Conservation (phyloP, 768 basidiomycete genomes). For the Hebeloma cylindrosporum region DNA sequence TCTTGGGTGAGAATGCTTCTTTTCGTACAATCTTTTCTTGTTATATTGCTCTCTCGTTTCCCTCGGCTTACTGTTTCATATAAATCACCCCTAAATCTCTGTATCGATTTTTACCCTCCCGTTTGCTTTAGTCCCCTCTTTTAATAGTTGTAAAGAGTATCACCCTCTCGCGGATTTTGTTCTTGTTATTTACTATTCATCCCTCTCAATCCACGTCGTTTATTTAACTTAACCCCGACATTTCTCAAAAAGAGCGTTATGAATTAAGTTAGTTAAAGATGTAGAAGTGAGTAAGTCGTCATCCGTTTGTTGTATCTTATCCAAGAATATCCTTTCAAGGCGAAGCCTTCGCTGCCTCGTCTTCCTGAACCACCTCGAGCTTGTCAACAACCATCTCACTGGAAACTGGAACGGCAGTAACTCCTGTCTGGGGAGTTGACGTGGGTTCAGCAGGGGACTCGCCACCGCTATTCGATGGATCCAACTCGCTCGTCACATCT, state of each 20-base stretch:
- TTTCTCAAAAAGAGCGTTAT: slow-evolving; percentile 10
- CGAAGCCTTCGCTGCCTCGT: slow-evolving; percentile 21
- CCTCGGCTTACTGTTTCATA: slow-evolving; percentile 22
- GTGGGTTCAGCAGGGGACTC: slow-evolving; percentile 47
- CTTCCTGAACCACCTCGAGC: slow-evolving; percentile 38
- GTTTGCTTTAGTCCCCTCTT: slow-evolving; percentile 30
- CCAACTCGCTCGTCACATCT: slow-evolving; percentile 30
- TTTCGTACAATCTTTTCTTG: slow-evolving; percentile 23
- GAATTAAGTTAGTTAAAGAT: slow-evolving; percentile 16
- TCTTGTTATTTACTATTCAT: slow-evolving; percentile 37
- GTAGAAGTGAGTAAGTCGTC: too few relatives aligned
- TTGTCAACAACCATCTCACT: slow-evolving; percentile 44
- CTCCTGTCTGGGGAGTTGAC: slow-evolving; percentile 39
- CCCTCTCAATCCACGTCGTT: slow-evolving; percentile 22
- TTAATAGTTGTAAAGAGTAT: slow-evolving; percentile 42
- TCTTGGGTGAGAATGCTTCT: slow-evolving; percentile 22
- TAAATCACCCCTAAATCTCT: slow-evolving; percentile 23
- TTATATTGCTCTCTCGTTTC: slow-evolving; percentile 16
- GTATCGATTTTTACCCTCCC: slow-evolving; percentile 28
- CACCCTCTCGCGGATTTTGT: slow-evolving; percentile 31
- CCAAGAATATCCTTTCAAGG: slow-evolving; percentile 2
- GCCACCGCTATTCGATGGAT: slow-evolving; percentile 38
- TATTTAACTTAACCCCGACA: slow-evolving; percentile 29
- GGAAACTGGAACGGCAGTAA: slow-evolving; percentile 32
- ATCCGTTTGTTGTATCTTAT: too few relatives aligned